Evolutionary conservation across 495 filamentous ascomycete genomes (phyloP), one percentile per base, ranked within the genome.

Genomic region (Rostrohypoxylon terebratum): DNA sequence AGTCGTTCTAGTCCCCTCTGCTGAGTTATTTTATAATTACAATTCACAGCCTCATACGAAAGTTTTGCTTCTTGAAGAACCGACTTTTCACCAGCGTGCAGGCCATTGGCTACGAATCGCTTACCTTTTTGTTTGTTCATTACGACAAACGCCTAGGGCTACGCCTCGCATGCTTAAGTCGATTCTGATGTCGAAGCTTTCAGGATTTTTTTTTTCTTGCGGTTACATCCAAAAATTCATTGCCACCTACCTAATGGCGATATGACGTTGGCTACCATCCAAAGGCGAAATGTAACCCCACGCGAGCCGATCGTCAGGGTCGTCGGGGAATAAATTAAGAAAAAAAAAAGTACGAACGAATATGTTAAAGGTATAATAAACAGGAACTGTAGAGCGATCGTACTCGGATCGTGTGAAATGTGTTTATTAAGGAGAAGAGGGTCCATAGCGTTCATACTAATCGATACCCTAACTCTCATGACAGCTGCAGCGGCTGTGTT

Each of bases 231-330:
- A 28, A 25, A 25, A 69, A 58, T 36, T 61, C 62, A 48, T 63
- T 58, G 42, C 51, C 25, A 67, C 62, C 23, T 21, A 67, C 62
- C 23, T 21, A 51, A 62, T 66, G 57, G 60, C 61, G 57, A 55
- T 36, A 75, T 75, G 68, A 72, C 59, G 72, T 72, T 75, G 21
- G 63, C 63, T 25, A 36, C 54, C 64, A 40, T 62, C 68, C 33
- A 61, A 59, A 71, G 59, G 63, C 59, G 54, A 71, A 64, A 74
- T 71, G 67, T 58, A 74, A 74, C 63, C 72, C 67, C 48, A 67
- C 71, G 47, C 44, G 58, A 34, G 44, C 20, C 68, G 54, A 64
- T 38, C 44, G 54, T 63, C 13, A 42, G 38, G 38, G 38, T 14
- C n/a, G 13, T 67, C 54, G 57, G 23, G 38, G 47, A 66, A 71